Evolutionary conservation across 148 eudicot species (phyloP), one percentile per base, ranked within the genome.

Genomic region (Drosera capensis): DNA sequence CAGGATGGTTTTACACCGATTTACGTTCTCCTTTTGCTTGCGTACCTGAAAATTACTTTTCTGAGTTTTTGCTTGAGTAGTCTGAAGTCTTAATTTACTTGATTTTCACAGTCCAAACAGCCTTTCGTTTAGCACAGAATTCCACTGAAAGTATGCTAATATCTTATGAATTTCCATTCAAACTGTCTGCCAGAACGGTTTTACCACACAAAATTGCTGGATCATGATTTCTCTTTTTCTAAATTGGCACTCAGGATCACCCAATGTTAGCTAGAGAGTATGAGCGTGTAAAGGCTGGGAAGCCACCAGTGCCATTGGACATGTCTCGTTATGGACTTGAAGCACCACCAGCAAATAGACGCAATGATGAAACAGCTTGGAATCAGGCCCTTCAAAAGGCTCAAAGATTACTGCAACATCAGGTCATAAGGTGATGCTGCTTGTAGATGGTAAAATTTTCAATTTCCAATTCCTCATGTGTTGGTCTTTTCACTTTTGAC

Each of bases 251-350:
- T 48, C 73, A 83, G 97, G 75, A 75, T 59, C 86, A 88, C 65
- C 97, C 97, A n/a, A 80, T 84, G 84, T 92, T 88, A 59, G 94
- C 92, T 18, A 68, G 94, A 68, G 97, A 88, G 65, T 80, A 71
- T 61, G 97, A 88, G 58, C 67, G 97, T 49, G 87, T 88, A 9
- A 72, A 87, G 64, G 86, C 86, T 70, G 82, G 83, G 47, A 88
- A 72, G 66, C 92, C 97, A 57, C 86, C 82, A 14, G 69, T 75
- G 47, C 73, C 77, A 68, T 73, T 83, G 21, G 97, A 88, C 67
- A 83, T 70, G 54, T 75, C 83, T 39, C 77, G 97, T 24, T 83
- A 78, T 64, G 79, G 66, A 45, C 79, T 86, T 44, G 97, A 88
- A 49, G 59, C 74, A 43, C 94, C 94, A 16, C 57, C 86, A 3